Base-by-base conservation (phyloP, 2,329 filamentous ascomycete species). In the Decorospora gaudefroyi region DNA sequence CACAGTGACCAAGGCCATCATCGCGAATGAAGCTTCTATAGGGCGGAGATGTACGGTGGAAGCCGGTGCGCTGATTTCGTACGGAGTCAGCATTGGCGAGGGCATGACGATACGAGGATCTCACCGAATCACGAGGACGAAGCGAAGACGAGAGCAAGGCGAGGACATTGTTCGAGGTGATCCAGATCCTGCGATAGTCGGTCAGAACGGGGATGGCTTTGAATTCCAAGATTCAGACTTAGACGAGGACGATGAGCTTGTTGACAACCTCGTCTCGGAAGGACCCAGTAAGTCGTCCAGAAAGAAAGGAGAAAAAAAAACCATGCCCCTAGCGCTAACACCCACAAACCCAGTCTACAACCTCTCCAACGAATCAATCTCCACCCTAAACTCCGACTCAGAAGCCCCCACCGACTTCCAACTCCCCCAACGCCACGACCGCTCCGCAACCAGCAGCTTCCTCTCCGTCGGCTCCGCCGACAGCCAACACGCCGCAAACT, bases 11-110 rank as follows among this genome's bases (percentile, higher is more conserved):
- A 80, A 83, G 53, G 85, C 90, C 1, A 83, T 99, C 28, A 75
- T 99, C 40, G 93, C 88, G 4, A 84, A 85, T 59, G 81, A 83
- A 32, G 87, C 80, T 12, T 74, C 79, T 1, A 73, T 99, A 42
- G 90, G 90, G 15, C 85, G 84, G 58, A 79, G 81, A 40, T 87
- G 85, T 61, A 80, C 70, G 5, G 74, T 97, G 47, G 79, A 84
- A 22, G 73, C 82, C 6, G 93, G 92, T 17, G 84, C 86, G 3
- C 76, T 97, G 19, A 71, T 99, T 17, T 95, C 90, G 0, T 91
- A 85, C 55, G 84, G 86, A 8, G 90, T 93, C 11, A 79, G 76
- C 19, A 80, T 96, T 51, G 77, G 82, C 51, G 83, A 90, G 46
- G 78, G 77, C 9, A 76, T 79, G 21, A 78, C 66, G 0, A 64